Conservation (phyloP, 1,284 basidiomycete genomes). For the Malassezia dermatis region DNA sequence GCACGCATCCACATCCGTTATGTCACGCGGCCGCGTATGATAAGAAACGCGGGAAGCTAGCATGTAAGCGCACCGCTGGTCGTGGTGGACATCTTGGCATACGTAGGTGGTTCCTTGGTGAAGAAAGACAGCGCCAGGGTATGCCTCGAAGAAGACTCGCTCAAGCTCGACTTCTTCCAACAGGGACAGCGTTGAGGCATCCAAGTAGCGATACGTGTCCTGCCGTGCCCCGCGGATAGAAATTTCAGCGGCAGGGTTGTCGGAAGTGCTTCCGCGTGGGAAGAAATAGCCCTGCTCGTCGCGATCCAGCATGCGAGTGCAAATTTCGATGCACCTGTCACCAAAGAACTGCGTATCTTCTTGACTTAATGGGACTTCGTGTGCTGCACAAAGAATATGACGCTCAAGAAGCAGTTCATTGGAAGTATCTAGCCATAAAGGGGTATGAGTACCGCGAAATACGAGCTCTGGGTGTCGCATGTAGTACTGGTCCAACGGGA, state of each 20-base stretch:
- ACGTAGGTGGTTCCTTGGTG: conserved; percentile 52
- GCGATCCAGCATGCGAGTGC: conserved; percentile 55
- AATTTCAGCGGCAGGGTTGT: conserved; percentile 59
- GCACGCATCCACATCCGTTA: conserved; percentile 65
- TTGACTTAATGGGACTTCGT: conserved; percentile 67
- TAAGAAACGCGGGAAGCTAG: conserved; percentile 68
- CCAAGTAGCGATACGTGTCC: conserved; percentile 66
- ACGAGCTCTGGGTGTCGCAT: conserved; percentile 56
- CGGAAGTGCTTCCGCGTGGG: conserved; percentile 64
- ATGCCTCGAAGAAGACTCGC: conserved; percentile 70
- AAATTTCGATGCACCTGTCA: conserved; percentile 49
- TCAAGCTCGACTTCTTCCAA: conserved; percentile 79
- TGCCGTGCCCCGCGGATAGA: conserved; percentile 68
- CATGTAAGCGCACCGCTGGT: conserved; percentile 63
- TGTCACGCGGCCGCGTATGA: conserved; percentile 57
- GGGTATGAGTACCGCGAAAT: conserved; percentile 53
- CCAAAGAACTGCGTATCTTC: conserved; percentile 66
- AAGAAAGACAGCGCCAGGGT: conserved; percentile 52
- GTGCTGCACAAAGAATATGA: conserved; percentile 75
- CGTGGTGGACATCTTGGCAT: conserved; percentile 69
- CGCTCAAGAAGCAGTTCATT: conserved; percentile 69
- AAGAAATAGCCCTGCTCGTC: conserved; percentile 65
- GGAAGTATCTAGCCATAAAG: conserved; percentile 63
- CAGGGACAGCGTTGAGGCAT: conserved; percentile 56
- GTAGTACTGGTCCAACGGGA: conserved; percentile 70